Base-by-base conservation (phyloP, 768 basidiomycete genomes). In the Russula virescens region DNA sequence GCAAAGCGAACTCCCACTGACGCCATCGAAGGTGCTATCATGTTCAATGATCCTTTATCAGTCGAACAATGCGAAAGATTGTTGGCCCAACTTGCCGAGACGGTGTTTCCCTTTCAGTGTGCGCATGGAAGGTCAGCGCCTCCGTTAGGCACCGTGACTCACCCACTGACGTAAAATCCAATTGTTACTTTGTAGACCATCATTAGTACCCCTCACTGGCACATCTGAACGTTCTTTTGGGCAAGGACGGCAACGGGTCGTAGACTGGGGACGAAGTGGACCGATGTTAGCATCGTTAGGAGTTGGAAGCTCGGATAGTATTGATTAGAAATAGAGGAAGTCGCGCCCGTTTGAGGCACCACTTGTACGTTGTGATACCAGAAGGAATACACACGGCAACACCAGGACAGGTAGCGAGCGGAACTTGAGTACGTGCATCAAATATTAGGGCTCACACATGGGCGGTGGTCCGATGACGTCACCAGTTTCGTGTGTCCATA, bases 71-170 rank as follows among this genome's bases (percentile, higher is more conserved):
- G 92, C 72, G 72, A 80, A 67, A 75, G 78, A 51, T 80, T 99
- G 46, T 78, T 98, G 49, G 68, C 70, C 7, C 80, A 84, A 66
- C 79, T 99, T 31, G 79, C 87, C 10, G 72, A 80, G 64, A 92
- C 93, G 2, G 79, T 80, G 4, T 88, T 91, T 69, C 95, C 96
- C 2, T 98, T 97, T 74, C 91, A 92, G 71, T 99, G 97, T 75
- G 97, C 97, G 35, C 97, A 99, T 74, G 97, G 96, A 71, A 81
- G 91, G 91, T 88, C 43, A 26, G 73, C 60, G 54, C 6, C 18
- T 25, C 49, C 43, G 19, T 55, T 55, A 23, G 62, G 25, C 28
- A 35, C 48, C 53, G 40, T 52, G 46, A 13, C 43, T 61, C 21
- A 45, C 28, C 48, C 26, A 50, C 51, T 52, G 45, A 63, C 51